Conservation (phyloP, 2,329 filamentous ascomycete genomes). For the Rutstroemia sp. region DNA sequence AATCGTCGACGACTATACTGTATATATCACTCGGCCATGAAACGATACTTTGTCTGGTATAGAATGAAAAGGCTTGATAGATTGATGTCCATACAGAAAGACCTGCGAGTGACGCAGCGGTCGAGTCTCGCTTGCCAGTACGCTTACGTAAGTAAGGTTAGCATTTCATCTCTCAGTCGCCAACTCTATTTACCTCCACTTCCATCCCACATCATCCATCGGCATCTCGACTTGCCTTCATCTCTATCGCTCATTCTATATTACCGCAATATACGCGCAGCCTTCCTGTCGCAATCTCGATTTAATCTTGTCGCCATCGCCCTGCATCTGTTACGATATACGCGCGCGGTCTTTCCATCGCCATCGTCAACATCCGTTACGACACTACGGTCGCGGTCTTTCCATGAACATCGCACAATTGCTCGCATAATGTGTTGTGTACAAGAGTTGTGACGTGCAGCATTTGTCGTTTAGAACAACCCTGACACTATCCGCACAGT, state of each 20-base stretch:
- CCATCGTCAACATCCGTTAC: neutral
- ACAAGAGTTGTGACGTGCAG: neutral
- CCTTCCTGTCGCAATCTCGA: neutral
- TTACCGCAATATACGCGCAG: neutral
- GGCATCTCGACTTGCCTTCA: neutral
- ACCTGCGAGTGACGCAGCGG: too few species aligned
- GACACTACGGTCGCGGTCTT: neutral
- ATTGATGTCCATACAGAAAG: too few species aligned
- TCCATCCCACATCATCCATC: neutral
- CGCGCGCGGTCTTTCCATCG: neutral
- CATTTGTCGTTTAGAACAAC: neutral
- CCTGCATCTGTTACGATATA: neutral
- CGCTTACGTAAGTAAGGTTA: too few species aligned
- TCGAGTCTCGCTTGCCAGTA: too few species aligned
- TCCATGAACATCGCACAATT: neutral
- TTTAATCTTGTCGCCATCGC: neutral
- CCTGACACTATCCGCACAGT: neutral
- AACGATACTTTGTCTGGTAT: too few species aligned
- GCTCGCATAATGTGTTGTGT: neutral
- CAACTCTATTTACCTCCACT: too few species aligned
- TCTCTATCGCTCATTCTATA: too few species aligned
- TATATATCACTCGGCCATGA: too few species aligned
- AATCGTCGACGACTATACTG: too few species aligned
- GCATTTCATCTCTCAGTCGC: too few species aligned
- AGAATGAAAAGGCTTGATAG: too few species aligned